phyloP scores from a whole-genome alignment of 768 basidiomycete species.

The Xerocomellus chrysenteron region DNA sequence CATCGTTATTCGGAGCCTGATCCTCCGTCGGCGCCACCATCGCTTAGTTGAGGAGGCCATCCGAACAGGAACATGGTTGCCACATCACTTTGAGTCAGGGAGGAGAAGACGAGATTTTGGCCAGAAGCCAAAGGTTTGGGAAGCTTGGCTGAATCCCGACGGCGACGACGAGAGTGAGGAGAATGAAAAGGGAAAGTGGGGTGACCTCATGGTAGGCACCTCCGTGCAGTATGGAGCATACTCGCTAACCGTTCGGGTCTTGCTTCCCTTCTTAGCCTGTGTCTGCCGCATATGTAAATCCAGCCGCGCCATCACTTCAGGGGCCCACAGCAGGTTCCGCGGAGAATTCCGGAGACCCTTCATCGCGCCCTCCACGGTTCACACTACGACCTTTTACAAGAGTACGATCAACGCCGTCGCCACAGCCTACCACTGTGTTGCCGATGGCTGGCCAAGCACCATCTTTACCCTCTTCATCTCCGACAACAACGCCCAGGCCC shows the following conservation, averaged over 20 bases:
- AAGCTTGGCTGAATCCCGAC: slow-evolving; percentile 20
- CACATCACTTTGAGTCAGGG: slow-evolving; percentile 22
- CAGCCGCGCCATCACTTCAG: slow-evolving; percentile 8
- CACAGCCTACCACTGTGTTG: slow-evolving; percentile 6
- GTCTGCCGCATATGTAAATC: slow-evolving; percentile 19
- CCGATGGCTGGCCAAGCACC: not conserved
- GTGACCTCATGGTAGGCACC: slow-evolving; percentile 26
- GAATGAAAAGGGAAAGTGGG: slow-evolving; percentile 28
- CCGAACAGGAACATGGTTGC: slow-evolving; percentile 59
- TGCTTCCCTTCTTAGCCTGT: slow-evolving; percentile 20
- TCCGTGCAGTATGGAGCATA: not conserved
- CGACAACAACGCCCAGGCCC: slow-evolving; percentile 6
- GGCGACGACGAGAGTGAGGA: slow-evolving; percentile 7
- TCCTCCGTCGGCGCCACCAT: slow-evolving; percentile 62
- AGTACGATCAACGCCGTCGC: slow-evolving; percentile 13
- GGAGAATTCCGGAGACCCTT: not conserved
- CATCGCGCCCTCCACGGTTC: slow-evolving; percentile 15
- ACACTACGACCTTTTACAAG: slow-evolving; percentile 17
- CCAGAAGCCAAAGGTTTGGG: slow-evolving; percentile 33
- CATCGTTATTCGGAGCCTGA: slow-evolving; percentile 62
- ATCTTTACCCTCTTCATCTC: slow-evolving; percentile 9
- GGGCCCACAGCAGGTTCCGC: not conserved
- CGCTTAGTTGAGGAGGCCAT: slow-evolving; percentile 63
- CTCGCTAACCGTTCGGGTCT: not conserved
- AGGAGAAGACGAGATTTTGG: slow-evolving; percentile 29